phyloP scores from a whole-genome alignment of 2,329 filamentous ascomycete genomes.

The Stagonosporopsis chrysanthemi region DNA sequence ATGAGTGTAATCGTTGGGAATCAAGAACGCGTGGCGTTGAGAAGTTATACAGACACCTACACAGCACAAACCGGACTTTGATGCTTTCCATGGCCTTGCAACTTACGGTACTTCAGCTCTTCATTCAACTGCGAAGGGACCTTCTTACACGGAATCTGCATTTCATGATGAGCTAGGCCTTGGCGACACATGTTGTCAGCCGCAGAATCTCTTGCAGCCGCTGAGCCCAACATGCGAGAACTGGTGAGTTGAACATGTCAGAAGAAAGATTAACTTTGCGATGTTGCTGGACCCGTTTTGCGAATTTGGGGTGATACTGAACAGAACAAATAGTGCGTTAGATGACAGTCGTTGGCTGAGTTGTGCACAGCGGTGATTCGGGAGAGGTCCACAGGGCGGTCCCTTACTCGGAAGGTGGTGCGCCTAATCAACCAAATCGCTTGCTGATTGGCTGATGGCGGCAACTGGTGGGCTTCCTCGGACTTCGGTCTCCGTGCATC shows the following conservation, averaged over 20 bases:
- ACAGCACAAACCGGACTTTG: background rate
- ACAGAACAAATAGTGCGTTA: background rate
- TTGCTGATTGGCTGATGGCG: background rate
- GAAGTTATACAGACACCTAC: background rate
- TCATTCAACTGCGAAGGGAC: background rate
- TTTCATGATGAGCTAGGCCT: too few species aligned
- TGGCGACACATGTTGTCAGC: too few species aligned
- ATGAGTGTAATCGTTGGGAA: too few species aligned
- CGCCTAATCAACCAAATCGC: background rate
- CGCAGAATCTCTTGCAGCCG: too few species aligned
- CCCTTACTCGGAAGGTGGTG: background rate
- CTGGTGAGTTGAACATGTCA: background rate
- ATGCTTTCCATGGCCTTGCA: background rate
- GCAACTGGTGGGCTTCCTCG: background rate
- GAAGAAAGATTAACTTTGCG: background rate
- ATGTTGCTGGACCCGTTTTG: background rate
- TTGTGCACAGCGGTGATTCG: background rate
- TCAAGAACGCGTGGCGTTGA: background rate
- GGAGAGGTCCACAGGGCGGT: background rate
- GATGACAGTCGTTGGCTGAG: background rate
- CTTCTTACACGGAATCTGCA: too few species aligned
- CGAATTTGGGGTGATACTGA: background rate
- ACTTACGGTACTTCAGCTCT: background rate
- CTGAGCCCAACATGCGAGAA: background rate
- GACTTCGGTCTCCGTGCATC: background rate